Percentiles rank a stretch among this genome's conserved stretches.
Conservation (phyloP, 73 alveolate genomes). For the Paramecium tetraurelia region DNA sequence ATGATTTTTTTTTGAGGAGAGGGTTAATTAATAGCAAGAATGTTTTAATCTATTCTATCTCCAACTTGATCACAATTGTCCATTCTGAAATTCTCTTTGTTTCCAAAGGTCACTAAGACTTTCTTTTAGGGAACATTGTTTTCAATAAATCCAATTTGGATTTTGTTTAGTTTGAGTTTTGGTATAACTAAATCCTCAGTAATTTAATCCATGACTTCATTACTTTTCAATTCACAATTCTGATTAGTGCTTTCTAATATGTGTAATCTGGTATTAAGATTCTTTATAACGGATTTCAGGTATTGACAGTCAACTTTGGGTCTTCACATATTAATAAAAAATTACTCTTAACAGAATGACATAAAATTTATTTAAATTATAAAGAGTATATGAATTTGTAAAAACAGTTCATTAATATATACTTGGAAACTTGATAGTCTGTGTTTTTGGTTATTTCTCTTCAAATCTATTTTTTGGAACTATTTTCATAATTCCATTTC, state of each 20-base stretch:
- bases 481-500: slow-evolving; percentile 1
- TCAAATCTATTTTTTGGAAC: not conserved
- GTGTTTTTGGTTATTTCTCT: not conserved
- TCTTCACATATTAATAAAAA: not conserved
- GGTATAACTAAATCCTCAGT: not conserved
- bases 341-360: slow-evolving; percentile 57
- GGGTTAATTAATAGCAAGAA: not conserved
- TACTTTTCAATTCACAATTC: not conserved
- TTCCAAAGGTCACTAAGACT: not conserved
- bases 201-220: not conserved
- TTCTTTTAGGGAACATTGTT: not conserved
- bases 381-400: not conserved
- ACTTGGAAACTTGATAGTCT: not conserved
- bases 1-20: not conserved
- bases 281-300: not conserved
- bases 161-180: not conserved
- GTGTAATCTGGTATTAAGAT: not conserved
- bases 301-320: slow-evolving; percentile 12
- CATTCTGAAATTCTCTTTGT: not conserved
- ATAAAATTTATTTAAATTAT: not conserved
- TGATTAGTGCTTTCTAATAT: not conserved
- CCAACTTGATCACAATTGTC: not conserved
- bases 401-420: not conserved
- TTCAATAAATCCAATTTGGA: not conserved
- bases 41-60: not conserved